Conservation (phyloP, 495 filamentous ascomycete genomes). For the Xylaria flabelliformis region DNA sequence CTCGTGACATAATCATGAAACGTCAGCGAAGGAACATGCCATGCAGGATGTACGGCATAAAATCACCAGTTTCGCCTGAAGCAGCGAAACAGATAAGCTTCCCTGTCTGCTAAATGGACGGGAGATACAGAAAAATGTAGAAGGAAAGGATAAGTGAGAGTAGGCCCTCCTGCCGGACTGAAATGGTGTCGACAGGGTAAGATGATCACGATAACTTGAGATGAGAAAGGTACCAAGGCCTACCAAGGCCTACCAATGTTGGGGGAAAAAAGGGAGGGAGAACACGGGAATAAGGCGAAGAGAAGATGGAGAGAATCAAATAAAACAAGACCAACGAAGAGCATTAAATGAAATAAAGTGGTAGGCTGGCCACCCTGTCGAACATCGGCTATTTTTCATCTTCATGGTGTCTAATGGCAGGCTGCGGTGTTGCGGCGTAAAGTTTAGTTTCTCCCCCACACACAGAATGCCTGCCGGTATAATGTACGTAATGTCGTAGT, state of each 20-base stretch:
- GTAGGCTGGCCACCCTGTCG: neutral
- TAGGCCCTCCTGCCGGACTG: neutral
- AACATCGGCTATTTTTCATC: neutral
- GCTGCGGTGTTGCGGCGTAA: neutral
- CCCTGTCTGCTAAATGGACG: neutral
- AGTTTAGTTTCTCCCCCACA: neutral
- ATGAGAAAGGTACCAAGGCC: neutral
- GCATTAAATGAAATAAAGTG: neutral
- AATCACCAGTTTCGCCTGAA: neutral
- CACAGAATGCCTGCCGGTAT: constrained; percentile 16
- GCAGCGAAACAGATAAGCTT: neutral
- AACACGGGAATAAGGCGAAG: neutral
- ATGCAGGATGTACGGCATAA: constrained; percentile 11
- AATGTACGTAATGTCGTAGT: constrained; percentile 2
- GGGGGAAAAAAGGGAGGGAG: neutral
- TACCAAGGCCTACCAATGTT: neutral
- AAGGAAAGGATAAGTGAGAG: neutral
- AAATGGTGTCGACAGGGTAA: neutral
- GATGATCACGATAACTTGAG: neutral
- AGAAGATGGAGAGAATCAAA: constrained; percentile 3
- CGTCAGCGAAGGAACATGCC: neutral
- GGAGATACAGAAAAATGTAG: neutral
- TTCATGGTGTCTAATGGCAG: neutral
- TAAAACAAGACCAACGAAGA: neutral
- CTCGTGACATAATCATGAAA: constrained; percentile 14